Evolutionary conservation across 768 basidiomycete genomes (phyloP).

Genomic region (Naganishia friedmannii): DNA sequence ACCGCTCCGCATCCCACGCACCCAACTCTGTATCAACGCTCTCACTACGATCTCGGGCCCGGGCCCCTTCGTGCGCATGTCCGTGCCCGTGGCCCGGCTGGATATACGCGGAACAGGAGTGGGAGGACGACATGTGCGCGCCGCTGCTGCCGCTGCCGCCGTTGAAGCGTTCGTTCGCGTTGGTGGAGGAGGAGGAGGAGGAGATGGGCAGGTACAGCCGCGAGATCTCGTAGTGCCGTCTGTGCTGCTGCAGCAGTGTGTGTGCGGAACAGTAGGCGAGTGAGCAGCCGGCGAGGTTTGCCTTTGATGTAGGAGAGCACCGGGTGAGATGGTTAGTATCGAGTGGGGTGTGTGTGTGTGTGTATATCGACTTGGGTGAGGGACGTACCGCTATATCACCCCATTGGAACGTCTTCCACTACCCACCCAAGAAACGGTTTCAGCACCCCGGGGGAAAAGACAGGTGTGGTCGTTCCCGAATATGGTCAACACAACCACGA

Average conservation of each 20-base stretch:
- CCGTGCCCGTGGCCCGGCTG: background rate
- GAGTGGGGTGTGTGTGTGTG: background rate
- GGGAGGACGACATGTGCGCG: background rate
- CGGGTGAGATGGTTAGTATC: background rate
- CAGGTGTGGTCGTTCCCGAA: background rate
- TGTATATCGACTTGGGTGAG: too few relatives aligned
- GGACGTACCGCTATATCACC: constrained; percentile 44
- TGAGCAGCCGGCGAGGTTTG: constrained; percentile 46
- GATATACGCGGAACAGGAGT: background rate
- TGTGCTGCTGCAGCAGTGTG: constrained; percentile 34
- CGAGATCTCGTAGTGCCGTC: constrained; percentile 37
- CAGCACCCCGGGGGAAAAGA: background rate
- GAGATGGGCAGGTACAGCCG: constrained; percentile 38
- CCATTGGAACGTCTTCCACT: constrained; percentile 51
- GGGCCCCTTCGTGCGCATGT: too few relatives aligned
- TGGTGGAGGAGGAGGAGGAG: too few relatives aligned
- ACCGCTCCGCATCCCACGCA: constrained; percentile 16
- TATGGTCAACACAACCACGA: too few relatives aligned
- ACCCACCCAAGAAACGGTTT: background rate
- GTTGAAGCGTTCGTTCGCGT: too few relatives aligned
- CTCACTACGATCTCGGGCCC: constrained; percentile 8
- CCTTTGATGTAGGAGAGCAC: constrained; percentile 23
- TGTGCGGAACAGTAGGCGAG: constrained; percentile 47
- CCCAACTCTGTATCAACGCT: constrained; percentile 16
- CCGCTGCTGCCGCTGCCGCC: background rate